These are phyloP conservation scores for Botryotinia narcissicola DNA, from an alignment of 2,329 filamentous ascomycete genomes.

Conservation along the genomic window DNA sequence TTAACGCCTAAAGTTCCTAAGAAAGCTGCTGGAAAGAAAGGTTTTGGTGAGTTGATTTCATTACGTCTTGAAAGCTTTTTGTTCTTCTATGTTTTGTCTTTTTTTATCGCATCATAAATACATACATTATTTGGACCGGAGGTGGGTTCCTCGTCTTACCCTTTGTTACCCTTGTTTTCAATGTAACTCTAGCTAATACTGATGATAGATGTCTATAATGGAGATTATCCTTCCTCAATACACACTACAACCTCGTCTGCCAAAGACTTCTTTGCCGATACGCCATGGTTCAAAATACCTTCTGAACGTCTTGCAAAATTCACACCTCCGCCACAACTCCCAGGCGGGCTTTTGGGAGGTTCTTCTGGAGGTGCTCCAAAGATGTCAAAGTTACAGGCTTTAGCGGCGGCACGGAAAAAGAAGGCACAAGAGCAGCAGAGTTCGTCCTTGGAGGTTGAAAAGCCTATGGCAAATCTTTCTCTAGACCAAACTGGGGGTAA, in stretches of 20 bases:
- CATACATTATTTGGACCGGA: slow-evolving; percentile 21
- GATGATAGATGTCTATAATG: slow-evolving; percentile 15
- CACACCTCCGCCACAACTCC: slow-evolving; percentile 55
- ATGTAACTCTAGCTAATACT: neutral
- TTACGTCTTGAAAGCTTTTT: slow-evolving; percentile 17
- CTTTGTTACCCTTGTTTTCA: neutral
- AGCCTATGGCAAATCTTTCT: slow-evolving; percentile 32
- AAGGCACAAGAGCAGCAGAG: slow-evolving; percentile 65
- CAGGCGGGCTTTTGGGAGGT: slow-evolving; percentile 75
- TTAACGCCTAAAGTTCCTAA: slow-evolving; percentile 34
- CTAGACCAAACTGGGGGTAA: slow-evolving; percentile 15
- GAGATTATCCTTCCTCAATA: slow-evolving; percentile 6
- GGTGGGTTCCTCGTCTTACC: slow-evolving; percentile 32
- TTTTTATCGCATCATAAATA: neutral
- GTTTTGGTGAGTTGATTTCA: slow-evolving; percentile 37
- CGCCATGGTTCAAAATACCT: slow-evolving; percentile 80
- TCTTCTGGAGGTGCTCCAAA: slow-evolving; percentile 62
- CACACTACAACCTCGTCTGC: slow-evolving; percentile 43
- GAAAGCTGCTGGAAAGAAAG: slow-evolving; percentile 36
- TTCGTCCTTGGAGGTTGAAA: slow-evolving; percentile 28
- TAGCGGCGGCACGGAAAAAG: slow-evolving; percentile 83
- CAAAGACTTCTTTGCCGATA: slow-evolving; percentile 72
- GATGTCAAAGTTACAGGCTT: slow-evolving; percentile 84
- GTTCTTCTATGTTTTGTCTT: neutral
- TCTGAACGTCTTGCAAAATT: slow-evolving; percentile 62